These are phyloP conservation scores for Zasmidium cellare DNA, from an alignment of 2,329 filamentous ascomycete species.

Conservation along the genomic window DNA sequence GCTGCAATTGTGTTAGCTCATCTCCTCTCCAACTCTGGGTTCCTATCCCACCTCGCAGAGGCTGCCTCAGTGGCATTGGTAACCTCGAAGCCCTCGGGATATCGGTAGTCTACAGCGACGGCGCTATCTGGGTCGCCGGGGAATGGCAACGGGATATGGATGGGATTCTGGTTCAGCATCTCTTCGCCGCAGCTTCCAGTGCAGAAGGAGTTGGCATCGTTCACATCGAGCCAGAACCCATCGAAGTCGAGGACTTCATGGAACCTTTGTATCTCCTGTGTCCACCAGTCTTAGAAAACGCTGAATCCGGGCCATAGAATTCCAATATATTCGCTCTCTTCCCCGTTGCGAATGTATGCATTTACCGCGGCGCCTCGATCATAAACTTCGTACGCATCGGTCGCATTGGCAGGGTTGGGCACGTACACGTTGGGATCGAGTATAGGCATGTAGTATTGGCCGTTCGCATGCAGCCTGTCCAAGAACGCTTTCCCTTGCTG, in stretches of 20 bases:
- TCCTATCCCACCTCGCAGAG: slow-evolving; percentile 7
- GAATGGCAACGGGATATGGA: slow-evolving; percentile 23
- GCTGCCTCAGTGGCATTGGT: slow-evolving; percentile 32
- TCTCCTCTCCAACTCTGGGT: not conserved
- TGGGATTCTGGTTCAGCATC: slow-evolving; percentile 22
- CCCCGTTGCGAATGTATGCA: slow-evolving; percentile 55
- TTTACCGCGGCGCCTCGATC: slow-evolving; percentile 51
- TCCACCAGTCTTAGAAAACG: slow-evolving; percentile 29
- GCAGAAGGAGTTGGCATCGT: slow-evolving; percentile 26
- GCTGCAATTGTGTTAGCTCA: not conserved
- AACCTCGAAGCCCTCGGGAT: slow-evolving; percentile 29
- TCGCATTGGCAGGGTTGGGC: slow-evolving; percentile 63
- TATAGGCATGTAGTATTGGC: slow-evolving; percentile 58
- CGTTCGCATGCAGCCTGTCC: slow-evolving; percentile 49
- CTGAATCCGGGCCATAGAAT: slow-evolving; percentile 25
- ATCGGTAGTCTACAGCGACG: slow-evolving; percentile 19
- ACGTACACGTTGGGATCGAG: slow-evolving; percentile 63
- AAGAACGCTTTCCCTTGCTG: slow-evolving; percentile 55
- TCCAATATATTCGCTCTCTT: slow-evolving; percentile 45
- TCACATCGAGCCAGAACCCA: slow-evolving; percentile 32
- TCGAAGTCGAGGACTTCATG: slow-evolving; percentile 22
- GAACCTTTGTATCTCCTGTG: slow-evolving; percentile 22
- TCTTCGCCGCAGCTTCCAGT: slow-evolving; percentile 26
- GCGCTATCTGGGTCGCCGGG: slow-evolving; percentile 20
- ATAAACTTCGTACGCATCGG: slow-evolving; percentile 56